Evolutionary conservation across 176 grass and related monocot species (phyloP), one percentile per base, ranked within the genome.

Genomic region (Ensete ventricosum): DNA sequence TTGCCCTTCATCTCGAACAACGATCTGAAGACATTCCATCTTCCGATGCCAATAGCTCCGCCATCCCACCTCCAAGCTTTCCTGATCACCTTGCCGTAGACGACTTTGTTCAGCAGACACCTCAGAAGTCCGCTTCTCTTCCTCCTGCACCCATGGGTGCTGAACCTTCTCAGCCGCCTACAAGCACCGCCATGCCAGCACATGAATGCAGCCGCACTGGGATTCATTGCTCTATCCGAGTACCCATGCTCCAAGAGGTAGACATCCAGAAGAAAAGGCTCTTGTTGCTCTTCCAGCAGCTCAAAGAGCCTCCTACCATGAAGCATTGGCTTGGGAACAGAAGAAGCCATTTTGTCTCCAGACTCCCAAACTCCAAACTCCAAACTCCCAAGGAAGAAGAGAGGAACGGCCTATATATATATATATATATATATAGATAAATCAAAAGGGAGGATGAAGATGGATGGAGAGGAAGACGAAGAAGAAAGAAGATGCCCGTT

Each of bases 251-350:
- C 80, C 20, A 69, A 71, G 17, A 83, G 83, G 78, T 81, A 85
- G 14, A 76, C 78, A 14, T 96, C 93, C 84, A 92, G 53, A 19
- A 96, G 87, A 75, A 92, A 96, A 64, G 93, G 96, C 70, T 99
- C 96, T 77, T 99, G 96, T 75, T 99, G 88, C 79, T 99, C 96
- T 77, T 88, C 81, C 26, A 99, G 82, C 67, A 99, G 83, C 86
- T 99, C 96, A 79, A 81, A 99, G 6, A 99, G 91, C 82, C 84
- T 91, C 84, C 87, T 87, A n/a, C 78, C 77, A 68, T 80, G 82
- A 20, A 80, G 76, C 79, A 73, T 13, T 75, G 53, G 71, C 50
- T 6, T 87, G 80, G 63, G 83, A 50, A 81, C 82, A 53, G 51
- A 72, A 58, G 53, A 72, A 58, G 53, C 17, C 78, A 80, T 80